Evolutionary conservation across 306 rosid genomes (phyloP), one percentile per base, ranked within the genome.

Genomic region (Herpetospermum pedunculosum): DNA sequence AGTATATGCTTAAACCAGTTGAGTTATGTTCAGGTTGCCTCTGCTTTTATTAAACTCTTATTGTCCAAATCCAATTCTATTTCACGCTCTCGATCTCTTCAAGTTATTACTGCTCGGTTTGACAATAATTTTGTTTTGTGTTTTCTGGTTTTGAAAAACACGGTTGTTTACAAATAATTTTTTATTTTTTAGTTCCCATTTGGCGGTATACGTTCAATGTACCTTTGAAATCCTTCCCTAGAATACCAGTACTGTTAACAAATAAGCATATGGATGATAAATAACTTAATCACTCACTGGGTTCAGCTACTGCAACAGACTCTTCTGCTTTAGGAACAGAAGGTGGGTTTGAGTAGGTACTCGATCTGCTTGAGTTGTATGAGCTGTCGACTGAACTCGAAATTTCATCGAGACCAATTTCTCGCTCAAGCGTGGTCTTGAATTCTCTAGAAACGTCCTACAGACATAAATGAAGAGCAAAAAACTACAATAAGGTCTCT

Each of bases 391-490:
- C 73, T 76, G 92, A 83, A 60, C 70, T 81, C 46, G 95, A 79
- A 82, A 83, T 73, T 68, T 95, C 97, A 84, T 95, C 99, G 37
- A 95, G 88, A 79, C 99, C 99, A 76, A 95, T 92, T 87, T 95
- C 99, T 85, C 90, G 88, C 75, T 92, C 96, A 54, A 95, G 99
- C n/a, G 97, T 84, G 79, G 92, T 88, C 84, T 95, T 95, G 78
- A 95, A 95, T 74, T 95, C 97, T 84, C 89, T 81, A 72, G 99
- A 95, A 76, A 95, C 99, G 40, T 95, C 93, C 99, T 94, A 71
- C 52, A 82, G 34, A 74, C 46, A 38, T 43, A 72, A 26, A 74
- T 58, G 63, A 47, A 82, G 75, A 75, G 76, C 34, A 75, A 83
- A 57, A 46, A 54, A 46, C 62, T 38, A 59, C 72, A 40, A 81